Conservation (phyloP, 352 stramenopile species). For the Nannochloropsis limnetica region DNA sequence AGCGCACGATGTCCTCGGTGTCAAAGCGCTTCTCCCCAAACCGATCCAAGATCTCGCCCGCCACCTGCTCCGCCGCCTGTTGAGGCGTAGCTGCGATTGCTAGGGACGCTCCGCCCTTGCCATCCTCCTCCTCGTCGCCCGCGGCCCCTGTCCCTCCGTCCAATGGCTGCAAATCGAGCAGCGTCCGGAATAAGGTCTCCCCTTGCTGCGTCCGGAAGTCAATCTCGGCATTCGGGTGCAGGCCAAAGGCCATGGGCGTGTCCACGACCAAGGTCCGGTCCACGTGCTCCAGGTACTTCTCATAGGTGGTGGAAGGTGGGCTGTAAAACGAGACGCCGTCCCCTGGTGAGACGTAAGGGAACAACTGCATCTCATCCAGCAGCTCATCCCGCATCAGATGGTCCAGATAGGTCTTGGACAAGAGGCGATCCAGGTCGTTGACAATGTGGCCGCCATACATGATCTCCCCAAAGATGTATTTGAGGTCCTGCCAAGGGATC, state of each 20-base stretch:
- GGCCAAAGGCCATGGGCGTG: constrained; percentile 88
- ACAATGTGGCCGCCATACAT: constrained; percentile 91
- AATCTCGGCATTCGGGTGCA: constrained; percentile 96
- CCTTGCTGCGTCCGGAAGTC: constrained; percentile 93
- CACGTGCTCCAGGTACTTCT: constrained; percentile 94
- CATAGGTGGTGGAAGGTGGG: constrained; percentile 84
- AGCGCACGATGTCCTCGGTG: constrained; percentile 82
- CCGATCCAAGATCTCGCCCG: constrained; percentile 82
- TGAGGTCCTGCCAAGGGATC: constrained; percentile 90
- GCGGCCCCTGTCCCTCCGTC: constrained; percentile 59
- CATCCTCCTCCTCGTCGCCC: constrained; percentile 62
- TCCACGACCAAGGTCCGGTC: constrained; percentile 87
- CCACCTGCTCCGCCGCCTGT: constrained; percentile 74
- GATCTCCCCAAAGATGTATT: constrained; percentile 91
- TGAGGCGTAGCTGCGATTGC: constrained; percentile 68
- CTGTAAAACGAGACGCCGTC: constrained; percentile 86
- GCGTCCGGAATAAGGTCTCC: constrained; percentile 82
- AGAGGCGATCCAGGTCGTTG: constrained; percentile 80
- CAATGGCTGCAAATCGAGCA: constrained; percentile 87
- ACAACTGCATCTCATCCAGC: constrained; percentile 95
- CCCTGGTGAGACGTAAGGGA: constrained; percentile 76
- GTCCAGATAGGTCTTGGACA: constrained; percentile 92
- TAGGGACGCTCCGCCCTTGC: neutral
- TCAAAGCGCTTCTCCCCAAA: constrained; percentile 96
- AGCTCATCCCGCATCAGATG: constrained; percentile 96